A percentile compares a stretch with the other conserved stretches of the same genome.
phyloP scores from a whole-genome alignment of 106 monocot species.

The Posidonia australis region DNA sequence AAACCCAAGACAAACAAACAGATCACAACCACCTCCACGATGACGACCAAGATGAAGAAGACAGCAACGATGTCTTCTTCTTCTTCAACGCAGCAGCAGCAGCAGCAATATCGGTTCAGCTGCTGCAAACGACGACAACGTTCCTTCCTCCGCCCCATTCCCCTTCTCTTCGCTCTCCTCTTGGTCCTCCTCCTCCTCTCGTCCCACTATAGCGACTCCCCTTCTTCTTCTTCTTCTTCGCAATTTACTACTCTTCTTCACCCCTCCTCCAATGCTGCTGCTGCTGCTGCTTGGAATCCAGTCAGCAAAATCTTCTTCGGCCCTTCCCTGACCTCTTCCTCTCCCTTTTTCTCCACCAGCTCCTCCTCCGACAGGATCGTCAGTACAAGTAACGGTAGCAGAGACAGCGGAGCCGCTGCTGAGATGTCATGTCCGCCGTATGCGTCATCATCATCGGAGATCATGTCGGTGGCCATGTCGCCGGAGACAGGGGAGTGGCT shows the following conservation, averaged over 20 bases:
- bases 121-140: no score
- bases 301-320: not conserved
- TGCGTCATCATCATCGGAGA: no score
- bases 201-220: not conserved
- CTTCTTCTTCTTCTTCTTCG: not conserved
- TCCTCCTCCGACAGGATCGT: not conserved
- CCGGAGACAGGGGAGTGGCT: slow-evolving; percentile 56
- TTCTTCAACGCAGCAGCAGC: no score
- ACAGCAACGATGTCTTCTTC: not conserved
- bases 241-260: not conserved
- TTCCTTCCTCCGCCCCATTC: not conserved
- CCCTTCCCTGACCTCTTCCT: slow-evolving; percentile 10
- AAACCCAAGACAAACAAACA: no score
- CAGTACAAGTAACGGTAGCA: not conserved
- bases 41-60: no score
- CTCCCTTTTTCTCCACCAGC: not conserved
- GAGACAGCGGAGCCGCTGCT: not conserved
- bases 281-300: not conserved
- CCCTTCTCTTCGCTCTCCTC: not conserved
- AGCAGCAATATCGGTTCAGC: no score
- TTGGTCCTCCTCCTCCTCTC: not conserved
- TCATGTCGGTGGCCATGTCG: slow-evolving; percentile 10
- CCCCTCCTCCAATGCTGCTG: not conserved
- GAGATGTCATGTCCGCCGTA: slow-evolving; percentile 16
- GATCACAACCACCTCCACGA: no score